These are phyloP conservation scores for Taphrina wiesneri DNA, from an alignment of 1,139 yeast species.

Conservation along the genomic window DNA sequence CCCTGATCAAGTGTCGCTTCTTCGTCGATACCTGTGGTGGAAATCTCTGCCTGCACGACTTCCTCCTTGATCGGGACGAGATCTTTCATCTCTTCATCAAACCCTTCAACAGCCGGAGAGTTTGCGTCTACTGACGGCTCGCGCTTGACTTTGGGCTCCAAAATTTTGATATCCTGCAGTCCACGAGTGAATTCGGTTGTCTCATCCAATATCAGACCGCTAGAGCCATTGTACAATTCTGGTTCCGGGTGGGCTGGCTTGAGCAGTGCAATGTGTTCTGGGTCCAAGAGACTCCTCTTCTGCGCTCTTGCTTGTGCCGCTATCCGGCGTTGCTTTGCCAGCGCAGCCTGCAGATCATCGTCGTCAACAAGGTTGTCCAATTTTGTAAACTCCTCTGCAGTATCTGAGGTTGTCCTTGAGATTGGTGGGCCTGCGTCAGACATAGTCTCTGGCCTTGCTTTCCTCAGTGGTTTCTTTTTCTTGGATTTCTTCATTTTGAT, in stretches of 20 bases:
- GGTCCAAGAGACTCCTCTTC: conserved; percentile 41
- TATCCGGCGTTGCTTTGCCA: conserved; percentile 51
- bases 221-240: conserved; percentile 34
- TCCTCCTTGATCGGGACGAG: conserved; percentile 26
- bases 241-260: neutral
- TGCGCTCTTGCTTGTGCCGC: conserved; percentile 44
- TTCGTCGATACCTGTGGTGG: conserved; percentile 37
- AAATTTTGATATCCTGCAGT: conserved; percentile 40
- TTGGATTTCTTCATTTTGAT: conserved; percentile 55
- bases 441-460: conserved; percentile 16
- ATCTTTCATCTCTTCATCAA: conserved; percentile 32
- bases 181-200: conserved; percentile 56
- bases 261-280: conserved; percentile 47
- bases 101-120: neutral
- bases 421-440: neutral
- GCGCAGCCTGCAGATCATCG: conserved; percentile 53
- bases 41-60: conserved; percentile 24
- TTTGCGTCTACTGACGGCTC: neutral
- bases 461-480: conserved; percentile 43
- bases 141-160: conserved; percentile 33
- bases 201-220: conserved; percentile 56
- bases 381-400: conserved; percentile 12
- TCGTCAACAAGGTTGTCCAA: conserved; percentile 49
- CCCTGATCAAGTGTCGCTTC: conserved; percentile 39
- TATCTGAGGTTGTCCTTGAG: neutral